Base-by-base conservation (phyloP, 192 early-diverging fungal genomes). In the Coemansia sp. region DNA sequence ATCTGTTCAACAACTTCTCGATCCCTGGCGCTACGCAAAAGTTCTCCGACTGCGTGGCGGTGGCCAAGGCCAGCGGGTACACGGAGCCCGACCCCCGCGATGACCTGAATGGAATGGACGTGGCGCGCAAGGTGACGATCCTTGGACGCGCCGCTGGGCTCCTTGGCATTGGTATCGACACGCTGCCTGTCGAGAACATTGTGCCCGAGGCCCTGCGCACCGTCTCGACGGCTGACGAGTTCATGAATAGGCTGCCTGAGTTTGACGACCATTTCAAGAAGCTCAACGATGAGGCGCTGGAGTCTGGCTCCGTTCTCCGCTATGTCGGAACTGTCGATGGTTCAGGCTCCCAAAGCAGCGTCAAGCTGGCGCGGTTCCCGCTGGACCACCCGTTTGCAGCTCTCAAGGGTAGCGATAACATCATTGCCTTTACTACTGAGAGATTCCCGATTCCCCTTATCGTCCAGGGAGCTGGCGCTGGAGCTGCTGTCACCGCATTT, bases 1-100 rank as follows among this genome's bases (percentile, higher is more conserved):
- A 94, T 81, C 88, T 99, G 64, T 99, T 99, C 84, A 99, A 99
- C 86, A 91, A 91, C 77, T 99, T 94, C 71, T 99, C 95, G 9
- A 71, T 86, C 10, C 74, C 89, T 18, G 75, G 65, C 8, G 84
- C 81, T 1, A 71, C 85, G 33, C 84, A 84, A 26, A 80, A 73
- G 34, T 99, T 99, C 82, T 95, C 95, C 8, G 88, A 91, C 39
- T 93, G 92, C 64, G 97, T 99, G 57, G 73, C 83, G 61, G 89
- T 89, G 26, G 97, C 95, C 59, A 98, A 94, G 79, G 89, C 90
- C 28, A 85, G 89, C 39, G 97, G 97, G 4, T 99, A 95, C 78
- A 99, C 97, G 29, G 97, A 99, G 68, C 97, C 97, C 30, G 97
- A 99, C 74, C 97, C 97, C 28, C 85, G 97, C 45, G 97, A 99